Evolutionary conservation across 805 yeast genomes (phyloP).

Genomic region (Spathaspora arborariae): DNA sequence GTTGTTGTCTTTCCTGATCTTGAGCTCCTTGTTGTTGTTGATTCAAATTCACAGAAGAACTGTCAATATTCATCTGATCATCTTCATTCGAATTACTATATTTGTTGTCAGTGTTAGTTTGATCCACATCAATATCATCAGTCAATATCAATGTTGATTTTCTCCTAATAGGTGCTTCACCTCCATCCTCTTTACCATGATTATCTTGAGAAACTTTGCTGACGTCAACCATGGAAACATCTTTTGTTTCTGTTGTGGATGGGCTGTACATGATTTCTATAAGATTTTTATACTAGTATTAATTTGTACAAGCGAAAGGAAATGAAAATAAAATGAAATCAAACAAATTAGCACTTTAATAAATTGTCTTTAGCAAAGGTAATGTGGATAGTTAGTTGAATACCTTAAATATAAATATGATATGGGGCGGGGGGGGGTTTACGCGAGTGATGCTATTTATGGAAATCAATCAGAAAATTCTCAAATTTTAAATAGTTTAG

Average conservation of each 20-base stretch:
- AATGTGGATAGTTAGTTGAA: neutral
- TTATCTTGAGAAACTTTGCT: slow-evolving; percentile 23
- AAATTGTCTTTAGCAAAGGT: neutral
- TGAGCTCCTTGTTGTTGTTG: slow-evolving; percentile 12
- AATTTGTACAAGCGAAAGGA: neutral
- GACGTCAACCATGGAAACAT: slow-evolving; percentile 43
- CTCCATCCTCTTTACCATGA: slow-evolving; percentile 4
- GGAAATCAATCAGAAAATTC: neutral
- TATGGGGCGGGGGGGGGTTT: neutral
- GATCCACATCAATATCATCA: slow-evolving; percentile 60
- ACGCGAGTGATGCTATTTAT: neutral
- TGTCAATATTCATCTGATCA: slow-evolving; percentile 19
- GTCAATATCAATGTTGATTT: slow-evolving; percentile 70
- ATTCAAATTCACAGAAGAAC: slow-evolving; percentile 12
- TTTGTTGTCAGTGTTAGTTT: slow-evolving; percentile 39
- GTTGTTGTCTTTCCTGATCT: slow-evolving; percentile 11
- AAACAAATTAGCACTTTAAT: neutral
- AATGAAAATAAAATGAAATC: neutral
- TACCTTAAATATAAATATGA: neutral
- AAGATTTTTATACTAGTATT: neutral
- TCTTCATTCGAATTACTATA: neutral
- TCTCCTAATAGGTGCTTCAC: slow-evolving; percentile 39
- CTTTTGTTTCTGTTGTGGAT: slow-evolving; percentile 16
- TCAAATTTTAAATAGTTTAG: neutral
- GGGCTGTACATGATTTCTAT: slow-evolving; percentile 1